These are phyloP conservation scores for Melanomma pulvis-pyrius DNA, from an alignment of 495 filamentous ascomycete species.

Conservation along the genomic window DNA sequence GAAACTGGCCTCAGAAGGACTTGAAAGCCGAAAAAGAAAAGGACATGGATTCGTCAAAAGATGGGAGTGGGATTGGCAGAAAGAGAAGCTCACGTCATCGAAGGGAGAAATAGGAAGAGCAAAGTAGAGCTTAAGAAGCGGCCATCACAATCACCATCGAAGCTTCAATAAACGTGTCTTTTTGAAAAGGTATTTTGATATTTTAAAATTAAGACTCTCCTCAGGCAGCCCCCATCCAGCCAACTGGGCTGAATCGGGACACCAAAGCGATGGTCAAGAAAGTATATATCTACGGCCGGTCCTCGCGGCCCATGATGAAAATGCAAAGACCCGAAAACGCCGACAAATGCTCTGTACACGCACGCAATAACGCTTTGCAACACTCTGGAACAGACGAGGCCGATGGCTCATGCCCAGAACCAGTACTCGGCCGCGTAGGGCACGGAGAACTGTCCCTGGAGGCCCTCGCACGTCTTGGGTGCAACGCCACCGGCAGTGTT, in stretches of 20 bases:
- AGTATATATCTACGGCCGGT: constrained; percentile 17
- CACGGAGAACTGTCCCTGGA: constrained; percentile 64
- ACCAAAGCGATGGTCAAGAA: constrained; percentile 20
- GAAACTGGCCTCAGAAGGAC: constrained; percentile 84
- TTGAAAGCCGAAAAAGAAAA: constrained; percentile 12
- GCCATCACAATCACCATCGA: neutral
- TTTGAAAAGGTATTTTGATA: neutral
- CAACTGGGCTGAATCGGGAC: neutral
- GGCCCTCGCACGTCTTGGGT: constrained; percentile 72
- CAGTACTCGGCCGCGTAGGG: constrained; percentile 81
- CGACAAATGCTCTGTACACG: constrained; percentile 33
- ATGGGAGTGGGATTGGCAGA: constrained; percentile 11
- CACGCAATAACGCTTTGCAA: neutral
- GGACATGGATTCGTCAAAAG: constrained; percentile 13
- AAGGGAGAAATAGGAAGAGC: constrained; percentile 24
- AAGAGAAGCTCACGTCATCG: constrained; percentile 33
- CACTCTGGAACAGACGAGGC: constrained; percentile 2
- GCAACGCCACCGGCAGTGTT: constrained; percentile 81
- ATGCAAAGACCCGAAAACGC: constrained; percentile 29
- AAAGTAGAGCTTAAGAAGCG: neutral
- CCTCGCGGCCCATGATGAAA: constrained; percentile 2
- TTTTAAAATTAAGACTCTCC: constrained; percentile 17
- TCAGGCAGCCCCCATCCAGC: neutral
- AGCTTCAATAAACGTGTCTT: neutral
- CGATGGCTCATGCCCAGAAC: constrained; percentile 33